These are phyloP conservation scores for Micractinium sp. DNA, from an alignment of 139 green algal species.

Conservation along the genomic window DNA sequence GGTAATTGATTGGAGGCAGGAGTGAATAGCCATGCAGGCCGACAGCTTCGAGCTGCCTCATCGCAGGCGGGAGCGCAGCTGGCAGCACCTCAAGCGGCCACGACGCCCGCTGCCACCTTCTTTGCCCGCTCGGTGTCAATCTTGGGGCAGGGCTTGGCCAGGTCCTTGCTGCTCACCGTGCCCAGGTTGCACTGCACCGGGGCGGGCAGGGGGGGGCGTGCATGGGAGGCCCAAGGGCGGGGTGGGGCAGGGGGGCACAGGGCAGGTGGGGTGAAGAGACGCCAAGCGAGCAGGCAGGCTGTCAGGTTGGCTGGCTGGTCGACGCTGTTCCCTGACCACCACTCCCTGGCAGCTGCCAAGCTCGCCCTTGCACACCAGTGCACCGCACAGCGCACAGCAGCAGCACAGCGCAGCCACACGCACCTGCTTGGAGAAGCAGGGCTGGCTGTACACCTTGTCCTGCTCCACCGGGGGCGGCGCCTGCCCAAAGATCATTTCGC, in stretches of 20 bases:
- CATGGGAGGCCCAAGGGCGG: too few species aligned
- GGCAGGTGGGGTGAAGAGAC: too few species aligned
- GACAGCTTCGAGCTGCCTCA: too few species aligned
- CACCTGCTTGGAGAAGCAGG: conserved; percentile 41
- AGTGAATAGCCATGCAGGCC: too few species aligned
- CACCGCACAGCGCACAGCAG: neutral
- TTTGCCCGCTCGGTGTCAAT: conserved; percentile 57
- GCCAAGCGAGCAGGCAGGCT: neutral
- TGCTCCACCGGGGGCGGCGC: conserved; percentile 55
- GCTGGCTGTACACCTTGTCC: conserved; percentile 62
- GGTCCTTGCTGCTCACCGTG: conserved; percentile 27
- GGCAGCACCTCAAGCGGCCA: too few species aligned
- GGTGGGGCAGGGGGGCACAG: neutral
- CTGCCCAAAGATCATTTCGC: conserved; percentile 62
- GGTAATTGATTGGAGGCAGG: too few species aligned
- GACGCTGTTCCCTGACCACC: neutral
- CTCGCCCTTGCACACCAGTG: too few species aligned
- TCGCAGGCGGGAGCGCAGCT: too few species aligned
- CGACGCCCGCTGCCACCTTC: conserved; percentile 16
- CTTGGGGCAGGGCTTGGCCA: conserved; percentile 56
- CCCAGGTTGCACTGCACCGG: conserved; percentile 41
- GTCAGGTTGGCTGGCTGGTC: too few species aligned
- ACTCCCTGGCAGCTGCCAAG: neutral
- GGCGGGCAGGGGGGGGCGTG: neutral
- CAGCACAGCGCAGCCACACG: neutral